A percentile compares a stretch with the other conserved stretches of the same genome.
Conservation (phyloP, 441 rosid genomes). For the Gossypium davidsonii region DNA sequence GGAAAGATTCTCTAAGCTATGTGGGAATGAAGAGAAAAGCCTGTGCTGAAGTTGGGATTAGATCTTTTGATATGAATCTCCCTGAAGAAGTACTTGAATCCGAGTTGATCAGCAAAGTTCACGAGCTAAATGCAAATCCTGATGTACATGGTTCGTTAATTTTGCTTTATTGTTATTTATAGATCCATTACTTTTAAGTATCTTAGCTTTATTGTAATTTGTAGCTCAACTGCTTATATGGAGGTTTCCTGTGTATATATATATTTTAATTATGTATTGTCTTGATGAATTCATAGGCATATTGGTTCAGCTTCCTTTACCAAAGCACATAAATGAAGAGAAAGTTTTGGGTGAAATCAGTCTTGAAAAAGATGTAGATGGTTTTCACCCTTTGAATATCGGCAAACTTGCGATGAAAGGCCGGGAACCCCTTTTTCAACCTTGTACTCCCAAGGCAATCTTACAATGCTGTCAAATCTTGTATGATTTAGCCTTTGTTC, state of each 20-base stretch:
- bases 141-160: constrained; percentile 66
- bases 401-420: constrained; percentile 98
- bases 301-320: constrained; percentile 86
- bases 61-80: constrained; percentile 63
- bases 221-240: not conserved
- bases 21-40: constrained; percentile 88
- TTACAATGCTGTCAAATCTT: constrained; percentile 7
- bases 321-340: constrained; percentile 85
- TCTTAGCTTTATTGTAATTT: not conserved
- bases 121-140: constrained; percentile 63
- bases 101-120: constrained; percentile 71
- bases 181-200: not conserved
- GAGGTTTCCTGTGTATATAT: not conserved
- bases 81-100: constrained; percentile 69
- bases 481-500: not conserved
- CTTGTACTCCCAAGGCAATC: constrained; percentile 89
- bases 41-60: constrained; percentile 84
- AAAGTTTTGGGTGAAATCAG: constrained; percentile 67
- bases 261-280: not conserved
- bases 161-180: not conserved
- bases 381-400: constrained; percentile 90
- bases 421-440: constrained; percentile 82
- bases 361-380: constrained; percentile 84
- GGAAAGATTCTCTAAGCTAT: constrained; percentile 83
- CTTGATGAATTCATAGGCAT: constrained; percentile 45